A percentile compares a stretch with the other conserved stretches of the same genome.
Conservation (phyloP, 352 stramenopile genomes). For the Phytopythium oedochilum region DNA sequence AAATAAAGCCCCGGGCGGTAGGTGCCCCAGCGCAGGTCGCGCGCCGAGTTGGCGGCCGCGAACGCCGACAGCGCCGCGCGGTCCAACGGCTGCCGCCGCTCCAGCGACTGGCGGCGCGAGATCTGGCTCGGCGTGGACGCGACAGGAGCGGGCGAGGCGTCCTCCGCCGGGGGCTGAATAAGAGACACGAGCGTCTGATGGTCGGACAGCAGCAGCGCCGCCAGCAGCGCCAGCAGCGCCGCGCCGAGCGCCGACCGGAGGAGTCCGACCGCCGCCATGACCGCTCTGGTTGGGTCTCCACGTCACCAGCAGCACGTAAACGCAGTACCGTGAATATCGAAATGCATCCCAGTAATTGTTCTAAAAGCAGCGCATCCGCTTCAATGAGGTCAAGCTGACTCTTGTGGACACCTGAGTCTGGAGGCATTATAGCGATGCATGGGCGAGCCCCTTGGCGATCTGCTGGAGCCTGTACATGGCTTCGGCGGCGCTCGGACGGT, state of each 20-base stretch:
- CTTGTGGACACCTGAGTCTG: no score
- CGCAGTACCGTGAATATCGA: background rate
- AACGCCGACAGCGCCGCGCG: slow-evolving; percentile 26
- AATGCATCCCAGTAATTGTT: no score
- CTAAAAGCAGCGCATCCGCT: no score
- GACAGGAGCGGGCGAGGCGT: background rate
- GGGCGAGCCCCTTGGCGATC: slow-evolving; percentile 15
- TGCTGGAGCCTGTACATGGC: slow-evolving; percentile 34
- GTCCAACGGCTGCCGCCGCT: slow-evolving; percentile 17
- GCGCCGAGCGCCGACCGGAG: background rate
- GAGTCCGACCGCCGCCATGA: background rate
- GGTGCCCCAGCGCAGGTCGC: slow-evolving; percentile 60
- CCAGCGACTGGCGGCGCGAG: background rate
- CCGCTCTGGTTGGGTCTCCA: background rate
- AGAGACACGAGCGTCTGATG: background rate
- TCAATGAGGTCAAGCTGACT: no score
- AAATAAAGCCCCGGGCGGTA: slow-evolving; percentile 79
- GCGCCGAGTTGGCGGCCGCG: slow-evolving; percentile 23
- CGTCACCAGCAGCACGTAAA: background rate
- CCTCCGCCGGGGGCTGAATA: background rate
- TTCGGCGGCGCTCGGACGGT: slow-evolving; percentile 28
- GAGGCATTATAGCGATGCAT: background rate
- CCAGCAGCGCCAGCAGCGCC: slow-evolving; percentile 4
- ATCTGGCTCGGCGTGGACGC: background rate
- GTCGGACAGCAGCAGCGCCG: background rate